Evolutionary conservation across 352 stramenopile genomes (phyloP).

Genomic region (Globisporangium parvum): DNA sequence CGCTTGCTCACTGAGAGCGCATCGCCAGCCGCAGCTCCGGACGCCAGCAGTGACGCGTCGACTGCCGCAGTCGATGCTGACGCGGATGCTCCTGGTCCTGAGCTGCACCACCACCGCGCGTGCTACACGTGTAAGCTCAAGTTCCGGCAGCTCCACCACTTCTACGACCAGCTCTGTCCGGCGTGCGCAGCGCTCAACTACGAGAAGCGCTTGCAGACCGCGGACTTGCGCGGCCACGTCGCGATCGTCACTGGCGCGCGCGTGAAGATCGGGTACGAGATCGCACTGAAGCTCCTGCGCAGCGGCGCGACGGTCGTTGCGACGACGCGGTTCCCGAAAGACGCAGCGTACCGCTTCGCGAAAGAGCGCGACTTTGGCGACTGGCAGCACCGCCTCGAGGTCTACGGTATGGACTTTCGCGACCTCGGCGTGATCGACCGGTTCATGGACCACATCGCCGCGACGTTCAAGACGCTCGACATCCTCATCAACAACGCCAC

Average conservation of each 20-base stretch:
- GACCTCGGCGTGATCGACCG: constrained; percentile 91
- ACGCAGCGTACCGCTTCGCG: constrained; percentile 83
- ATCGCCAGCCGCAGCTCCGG: background rate
- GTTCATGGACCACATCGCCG: constrained; percentile 88
- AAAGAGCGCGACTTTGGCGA: constrained; percentile 80
- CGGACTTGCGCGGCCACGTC: constrained; percentile 69
- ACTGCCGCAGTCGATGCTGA: background rate
- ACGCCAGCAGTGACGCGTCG: background rate
- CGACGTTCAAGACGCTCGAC: constrained; percentile 74
- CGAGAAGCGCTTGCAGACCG: constrained; percentile 88
- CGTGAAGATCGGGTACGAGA: constrained; percentile 96
- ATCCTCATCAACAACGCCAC: constrained; percentile 96
- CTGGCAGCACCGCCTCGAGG: constrained; percentile 77
- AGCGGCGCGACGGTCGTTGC: constrained; percentile 83
- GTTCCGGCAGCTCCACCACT: constrained; percentile 91
- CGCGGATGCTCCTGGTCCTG: background rate
- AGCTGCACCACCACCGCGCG: constrained; percentile 85
- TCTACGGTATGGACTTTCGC: constrained; percentile 94
- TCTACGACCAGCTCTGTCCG: constrained; percentile 94
- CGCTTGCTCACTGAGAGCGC: constrained; percentile 15
- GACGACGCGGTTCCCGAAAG: constrained; percentile 93
- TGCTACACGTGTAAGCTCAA: constrained; percentile 94
- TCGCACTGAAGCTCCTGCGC: constrained; percentile 90
- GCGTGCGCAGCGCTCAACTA: constrained; percentile 91
- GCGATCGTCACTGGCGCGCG: constrained; percentile 90